Evolutionary conservation across 1,284 basidiomycete genomes (phyloP), one percentile per base, ranked within the genome.

Genomic region (Testicularia cyperi): DNA sequence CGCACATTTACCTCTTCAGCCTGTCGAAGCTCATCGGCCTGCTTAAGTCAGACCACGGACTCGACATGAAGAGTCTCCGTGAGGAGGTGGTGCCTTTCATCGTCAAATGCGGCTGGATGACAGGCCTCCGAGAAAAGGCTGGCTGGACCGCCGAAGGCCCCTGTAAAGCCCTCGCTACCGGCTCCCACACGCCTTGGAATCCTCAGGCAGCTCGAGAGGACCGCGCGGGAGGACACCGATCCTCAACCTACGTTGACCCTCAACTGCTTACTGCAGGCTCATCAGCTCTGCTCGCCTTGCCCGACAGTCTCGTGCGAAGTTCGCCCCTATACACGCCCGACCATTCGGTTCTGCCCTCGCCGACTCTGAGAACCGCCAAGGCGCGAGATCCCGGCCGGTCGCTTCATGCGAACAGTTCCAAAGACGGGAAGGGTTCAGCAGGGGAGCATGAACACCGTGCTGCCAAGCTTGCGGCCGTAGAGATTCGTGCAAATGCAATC

Each of bases 11-110:
- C 39, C 62, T 70, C 32, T 49, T 75, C 44, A 61, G 56, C 25
- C 61, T 65, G 10, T 44, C 44, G 26, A 55, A 57, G 22, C 38
- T 74, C 12, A 52, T 71, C 33, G 45, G 58, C 28, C 58, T 75
- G 6, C 48, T 72, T 23, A 31, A 18, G 5, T 54, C 52, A 10
- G 52, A 73, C 12, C 34, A 25, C 30, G 60, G 67, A 21, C 51
- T 47, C 13, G 65, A 57, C 35, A 66, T 74, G 46, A 74, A 72
- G 42, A 63, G 58, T 22, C 55, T 75, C 14, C 52, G 67, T 16
- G 71, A 69, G 32, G 65, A 75, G 33, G 61, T 75, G 9, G 54
- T 75, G 16, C 72, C 72, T 10, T 70, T 72, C 40, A 46, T 74
- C 35, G 60, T 63, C 40, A 72, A 72, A 33, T 70, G 68, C 41